Percentiles rank a stretch among this genome's conserved stretches.
phyloP scores from a whole-genome alignment of 1,284 basidiomycete species.

The Naganishia cerealis region DNA sequence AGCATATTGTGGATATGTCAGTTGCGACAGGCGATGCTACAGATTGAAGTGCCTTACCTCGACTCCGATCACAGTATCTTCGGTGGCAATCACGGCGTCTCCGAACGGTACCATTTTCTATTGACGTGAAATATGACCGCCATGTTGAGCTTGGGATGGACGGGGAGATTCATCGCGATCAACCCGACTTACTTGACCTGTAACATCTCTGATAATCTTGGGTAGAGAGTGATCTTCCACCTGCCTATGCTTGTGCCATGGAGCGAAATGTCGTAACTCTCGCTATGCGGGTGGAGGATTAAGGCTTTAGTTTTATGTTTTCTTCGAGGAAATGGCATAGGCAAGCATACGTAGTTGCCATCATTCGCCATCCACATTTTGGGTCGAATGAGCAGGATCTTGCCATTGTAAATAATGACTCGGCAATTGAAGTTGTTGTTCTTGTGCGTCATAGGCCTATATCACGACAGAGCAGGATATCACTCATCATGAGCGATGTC shows the following conservation, averaged over 20 bases:
- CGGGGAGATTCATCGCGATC: background rate
- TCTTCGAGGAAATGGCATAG: background rate
- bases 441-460: conserved; percentile 91
- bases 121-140: background rate
- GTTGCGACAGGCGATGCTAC: background rate
- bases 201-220: conserved; percentile 77
- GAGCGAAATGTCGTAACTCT: conserved; percentile 92
- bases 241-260: conserved; percentile 84
- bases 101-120: conserved; percentile 88
- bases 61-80: conserved; percentile 93
- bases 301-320: background rate
- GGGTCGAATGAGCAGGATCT: conserved; percentile 89
- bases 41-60: conserved; percentile 55
- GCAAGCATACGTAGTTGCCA: conserved; percentile 72
- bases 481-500: background rate
- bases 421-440: conserved; percentile 97
- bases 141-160: background rate
- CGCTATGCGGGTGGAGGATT: conserved; percentile 54
- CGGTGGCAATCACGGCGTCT: conserved; percentile 86
- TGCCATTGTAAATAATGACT: conserved; percentile 77
- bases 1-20: background rate
- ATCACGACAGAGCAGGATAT: conserved; percentile 4
- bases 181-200: conserved; percentile 70
- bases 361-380: conserved; percentile 99
- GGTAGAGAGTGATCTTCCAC: conserved; percentile 88